Percentiles rank a stretch among this genome's conserved stretches.
Conservation (phyloP, 495 filamentous ascomycete genomes). For the Pyrenula aspistea region DNA sequence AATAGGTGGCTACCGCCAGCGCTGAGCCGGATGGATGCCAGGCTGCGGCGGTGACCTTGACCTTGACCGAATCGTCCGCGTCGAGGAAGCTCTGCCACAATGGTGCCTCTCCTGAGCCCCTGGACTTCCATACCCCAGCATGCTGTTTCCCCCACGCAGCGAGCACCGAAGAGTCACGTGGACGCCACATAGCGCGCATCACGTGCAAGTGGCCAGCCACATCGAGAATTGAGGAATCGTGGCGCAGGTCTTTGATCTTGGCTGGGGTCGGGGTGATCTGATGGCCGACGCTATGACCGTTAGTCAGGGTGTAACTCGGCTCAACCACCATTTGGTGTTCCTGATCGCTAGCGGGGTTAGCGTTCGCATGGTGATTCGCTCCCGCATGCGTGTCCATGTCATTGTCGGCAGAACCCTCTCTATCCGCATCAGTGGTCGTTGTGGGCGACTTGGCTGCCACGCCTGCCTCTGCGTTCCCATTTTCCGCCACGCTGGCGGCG, state of each 20-base stretch:
- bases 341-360: constrained; percentile 8
- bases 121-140: constrained; percentile 63
- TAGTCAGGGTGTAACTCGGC: constrained; percentile 46
- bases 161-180: constrained; percentile 59
- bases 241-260: constrained; percentile 54
- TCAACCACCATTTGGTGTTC: constrained; percentile 37
- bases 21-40: constrained; percentile 58
- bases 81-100: constrained; percentile 10
- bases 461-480: not conserved
- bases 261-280: constrained; percentile 43
- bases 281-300: constrained; percentile 57
- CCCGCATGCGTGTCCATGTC: constrained; percentile 7
- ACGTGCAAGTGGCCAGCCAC: constrained; percentile 50
- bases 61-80: constrained; percentile 24
- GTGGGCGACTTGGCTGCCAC: constrained; percentile 9
- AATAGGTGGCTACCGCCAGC: constrained; percentile 59
- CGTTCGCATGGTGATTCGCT: not conserved
- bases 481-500: not conserved
- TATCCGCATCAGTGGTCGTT: constrained; percentile 24
- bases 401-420: constrained; percentile 13
- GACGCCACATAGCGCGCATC: constrained; percentile 67
- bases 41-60: constrained; percentile 49
- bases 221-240: constrained; percentile 52
- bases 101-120: constrained; percentile 15
- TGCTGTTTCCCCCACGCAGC: constrained; percentile 66